Conservation (phyloP, 2,329 filamentous ascomycete species). For the Madurella mycetomatis region DNA sequence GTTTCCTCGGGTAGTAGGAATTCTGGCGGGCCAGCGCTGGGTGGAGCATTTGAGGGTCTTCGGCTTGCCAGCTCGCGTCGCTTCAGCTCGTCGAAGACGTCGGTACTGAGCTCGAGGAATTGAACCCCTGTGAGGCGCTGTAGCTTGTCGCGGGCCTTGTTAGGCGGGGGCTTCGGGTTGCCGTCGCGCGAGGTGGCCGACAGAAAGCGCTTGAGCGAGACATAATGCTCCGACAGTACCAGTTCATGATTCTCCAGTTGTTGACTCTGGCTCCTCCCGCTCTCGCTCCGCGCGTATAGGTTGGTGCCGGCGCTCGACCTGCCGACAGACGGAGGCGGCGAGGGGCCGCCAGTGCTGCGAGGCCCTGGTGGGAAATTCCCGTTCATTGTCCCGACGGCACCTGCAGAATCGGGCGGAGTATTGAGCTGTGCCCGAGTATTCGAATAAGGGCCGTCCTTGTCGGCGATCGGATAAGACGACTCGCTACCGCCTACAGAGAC, state of each 20-base stretch:
- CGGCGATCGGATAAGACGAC: constrained; percentile 65
- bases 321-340: constrained; percentile 83
- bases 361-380: constrained; percentile 51
- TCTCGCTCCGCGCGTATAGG: constrained; percentile 62
- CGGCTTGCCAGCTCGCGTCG: constrained; percentile 70
- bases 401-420: constrained; percentile 66
- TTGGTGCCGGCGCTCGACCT: constrained; percentile 77
- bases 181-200: constrained; percentile 68
- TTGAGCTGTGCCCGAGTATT: constrained; percentile 56
- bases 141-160: constrained; percentile 91
- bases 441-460: constrained; percentile 50
- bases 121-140: constrained; percentile 84
- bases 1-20: constrained; percentile 79
- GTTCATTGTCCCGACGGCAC: constrained; percentile 58
- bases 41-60: constrained; percentile 47
- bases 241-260: constrained; percentile 57
- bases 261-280: constrained; percentile 55
- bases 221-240: constrained; percentile 74
- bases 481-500: constrained; percentile 80
- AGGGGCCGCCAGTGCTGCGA: constrained; percentile 61
- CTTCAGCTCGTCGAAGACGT: constrained; percentile 92
- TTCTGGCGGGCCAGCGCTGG: constrained; percentile 54
- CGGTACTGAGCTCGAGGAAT: constrained; percentile 95
- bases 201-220: constrained; percentile 72
- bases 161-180: constrained; percentile 67